Evolutionary conservation across 208 protist species (phyloP), one percentile per base, ranked within the genome.

Genomic region (Herpetomonas muscarum): DNA sequence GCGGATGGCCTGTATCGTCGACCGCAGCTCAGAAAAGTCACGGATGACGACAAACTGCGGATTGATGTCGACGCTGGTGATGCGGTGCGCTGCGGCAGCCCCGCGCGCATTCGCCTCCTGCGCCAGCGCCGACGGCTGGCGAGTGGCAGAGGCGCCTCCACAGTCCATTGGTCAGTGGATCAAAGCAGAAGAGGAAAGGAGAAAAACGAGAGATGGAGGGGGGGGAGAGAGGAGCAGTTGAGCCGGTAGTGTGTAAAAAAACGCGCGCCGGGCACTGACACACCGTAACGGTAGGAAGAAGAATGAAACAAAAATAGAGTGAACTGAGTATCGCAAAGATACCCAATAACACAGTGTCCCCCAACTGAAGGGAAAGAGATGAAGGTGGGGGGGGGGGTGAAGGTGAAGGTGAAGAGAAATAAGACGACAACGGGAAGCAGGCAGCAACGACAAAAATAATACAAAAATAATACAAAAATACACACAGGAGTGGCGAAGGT

Each of bases 41-140:
- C 55, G 53, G 7, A 74, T 45, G 9, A 74, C 67, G 13, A 46
- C 52, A 55, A 74, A 74, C 31, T 55, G 39, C 5, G 67, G 67
- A 28, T 64, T 51, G 9, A 69, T 55, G 37, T 64, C 44, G 19
- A 74, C 41, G 24, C 21, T 19, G 4, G 5, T 31, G 25, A 53
- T 19, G 15, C 41, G 41, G 45, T 25, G 3, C 26, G 55, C 32
- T 44, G 34, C 0, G 41, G 41, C 41, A 22, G 15, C 15, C 10
- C 15, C 41, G 41, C 41, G 10, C 15, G 41, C 41, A 5, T 46
- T 19, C 15, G 41, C 6, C 15, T 46, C 22, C 4, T 9, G 15
- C 19, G 41, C 41, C 15, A 9, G 41, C 22, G 41, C 41, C 41
- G 41, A 9, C 7, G 41, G 15, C 5, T 19, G 10, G n/a, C n/a